Conservation (phyloP, 2,329 filamentous ascomycete genomes). For the Pseudopithomyces maydicus region DNA sequence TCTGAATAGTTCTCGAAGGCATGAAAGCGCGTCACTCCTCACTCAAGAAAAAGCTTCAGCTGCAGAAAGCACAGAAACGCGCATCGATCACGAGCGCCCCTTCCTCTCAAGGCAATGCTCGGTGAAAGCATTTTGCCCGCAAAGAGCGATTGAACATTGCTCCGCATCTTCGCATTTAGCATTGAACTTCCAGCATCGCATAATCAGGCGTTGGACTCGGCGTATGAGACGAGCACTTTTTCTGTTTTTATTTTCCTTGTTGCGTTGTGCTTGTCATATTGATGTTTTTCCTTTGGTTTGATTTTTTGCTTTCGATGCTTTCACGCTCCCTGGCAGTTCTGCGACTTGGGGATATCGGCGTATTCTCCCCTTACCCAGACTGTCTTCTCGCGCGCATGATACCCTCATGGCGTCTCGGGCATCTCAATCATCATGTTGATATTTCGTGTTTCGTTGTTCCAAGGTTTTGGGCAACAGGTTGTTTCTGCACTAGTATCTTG, state of each 20-base stretch:
- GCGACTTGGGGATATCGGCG: background rate
- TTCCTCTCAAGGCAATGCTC: constrained; percentile 33
- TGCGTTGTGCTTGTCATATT: constrained; percentile 6
- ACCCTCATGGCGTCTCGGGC: constrained; percentile 7
- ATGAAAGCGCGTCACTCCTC: constrained; percentile 49
- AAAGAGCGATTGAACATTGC: background rate
- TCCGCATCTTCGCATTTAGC: constrained; percentile 16
- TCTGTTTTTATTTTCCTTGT: constrained; percentile 12
- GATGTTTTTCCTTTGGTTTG: background rate
- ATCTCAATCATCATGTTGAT: background rate
- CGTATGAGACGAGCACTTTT: constrained; percentile 20
- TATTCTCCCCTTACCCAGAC: background rate
- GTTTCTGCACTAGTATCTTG: background rate
- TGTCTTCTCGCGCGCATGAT: constrained; percentile 11
- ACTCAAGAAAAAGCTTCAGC: constrained; percentile 53
- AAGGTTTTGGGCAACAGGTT: background rate
- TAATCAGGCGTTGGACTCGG: constrained; percentile 29
- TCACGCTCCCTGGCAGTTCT: background rate
- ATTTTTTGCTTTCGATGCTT: background rate
- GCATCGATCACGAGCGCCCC: constrained; percentile 40
- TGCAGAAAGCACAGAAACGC: constrained; percentile 46
- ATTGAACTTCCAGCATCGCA: constrained; percentile 23
- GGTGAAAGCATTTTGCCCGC: constrained; percentile 13
- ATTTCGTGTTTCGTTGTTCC: background rate
- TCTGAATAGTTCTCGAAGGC: constrained; percentile 51